Evolutionary conservation across 305 asterid species (phyloP), one percentile per base, ranked within the genome.

Genomic region (Andrographis paniculata): DNA sequence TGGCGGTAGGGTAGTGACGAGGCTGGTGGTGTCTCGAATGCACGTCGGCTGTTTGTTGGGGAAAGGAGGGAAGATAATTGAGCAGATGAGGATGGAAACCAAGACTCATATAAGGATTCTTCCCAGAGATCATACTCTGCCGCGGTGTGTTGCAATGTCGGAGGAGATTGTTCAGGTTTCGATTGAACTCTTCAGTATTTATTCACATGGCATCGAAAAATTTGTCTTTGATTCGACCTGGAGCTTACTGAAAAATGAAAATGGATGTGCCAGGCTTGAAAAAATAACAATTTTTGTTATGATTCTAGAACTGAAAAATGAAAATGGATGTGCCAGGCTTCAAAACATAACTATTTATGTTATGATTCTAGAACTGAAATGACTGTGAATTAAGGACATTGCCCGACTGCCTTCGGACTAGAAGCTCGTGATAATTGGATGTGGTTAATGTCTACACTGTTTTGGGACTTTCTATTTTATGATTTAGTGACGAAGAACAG

Each of bases 151-250:
- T 60, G 68, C 83, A 1, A 82, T 78, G 84, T 71, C 86, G 0
- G 97, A 89, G 76, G 98, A 86, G 80, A 86, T 86, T 75, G 98
- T 86, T 77, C 98, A 89, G 95, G 98, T 89, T 74, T 50, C 58
- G 48, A 42, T 14, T 60, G 65, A 39, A 40, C 66, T 56, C 64
- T 59, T 55, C 45, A 39, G 61, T 50, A 49, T 61, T 51, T 69
- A 45, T 53, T 59, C 55, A 30, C 69, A 40, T 60, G 39, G n/a
- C n/a, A n/a, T n/a, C n/a, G n/a, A n/a, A 55, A 39, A 54, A 27
- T 10, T 5, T 27, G 33, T 27, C 33, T 27, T n/a, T n/a, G n/a
- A n/a, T n/a, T n/a, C n/a, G n/a, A n/a, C n/a, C n/a, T n/a, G n/a
- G n/a, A n/a, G n/a, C n/a, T n/a, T n/a, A n/a, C n/a, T n/a, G n/a